phyloP scores from a whole-genome alignment of 768 basidiomycete species.

The Podaxis sp. region DNA sequence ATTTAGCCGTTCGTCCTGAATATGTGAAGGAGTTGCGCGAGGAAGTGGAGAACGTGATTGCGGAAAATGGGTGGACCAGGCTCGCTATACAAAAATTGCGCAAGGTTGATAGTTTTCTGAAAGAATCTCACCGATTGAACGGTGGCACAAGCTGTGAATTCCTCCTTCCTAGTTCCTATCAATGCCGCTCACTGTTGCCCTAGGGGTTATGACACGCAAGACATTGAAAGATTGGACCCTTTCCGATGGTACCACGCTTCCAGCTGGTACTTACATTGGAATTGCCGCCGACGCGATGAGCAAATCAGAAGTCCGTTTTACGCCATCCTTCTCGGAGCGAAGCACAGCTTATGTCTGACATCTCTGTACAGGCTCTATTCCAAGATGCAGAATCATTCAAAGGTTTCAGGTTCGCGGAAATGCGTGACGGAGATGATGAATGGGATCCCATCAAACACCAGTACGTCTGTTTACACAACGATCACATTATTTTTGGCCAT shows the following conservation, averaged over 20 bases:
- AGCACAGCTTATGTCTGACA: not conserved
- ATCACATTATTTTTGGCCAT: slow-evolving; percentile 38
- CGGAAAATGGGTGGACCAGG: slow-evolving; percentile 34
- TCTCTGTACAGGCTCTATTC: slow-evolving; percentile 21
- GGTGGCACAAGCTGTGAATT: slow-evolving; percentile 3
- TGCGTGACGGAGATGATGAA: slow-evolving; percentile 19
- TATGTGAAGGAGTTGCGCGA: slow-evolving; percentile 35
- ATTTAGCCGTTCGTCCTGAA: slow-evolving; percentile 34
- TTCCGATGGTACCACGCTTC: slow-evolving; percentile 37
- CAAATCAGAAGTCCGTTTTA: slow-evolving; percentile 11
- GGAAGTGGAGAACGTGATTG: slow-evolving; percentile 37
- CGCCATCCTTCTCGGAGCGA: not conserved
- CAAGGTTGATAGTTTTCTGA: slow-evolving; percentile 45
- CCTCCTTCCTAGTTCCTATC: not conserved
- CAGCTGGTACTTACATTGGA: slow-evolving; percentile 30
- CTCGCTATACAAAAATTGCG: slow-evolving; percentile 34
- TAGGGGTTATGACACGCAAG: slow-evolving; percentile 24
- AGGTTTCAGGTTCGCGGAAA: slow-evolving; percentile 32
- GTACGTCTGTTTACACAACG: slow-evolving; percentile 26
- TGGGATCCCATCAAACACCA: slow-evolving; percentile 27
- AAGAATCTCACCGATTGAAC: slow-evolving; percentile 30
- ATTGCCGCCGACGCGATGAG: slow-evolving; percentile 23
- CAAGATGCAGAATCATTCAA: slow-evolving; percentile 31
- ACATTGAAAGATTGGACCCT: slow-evolving; percentile 35
- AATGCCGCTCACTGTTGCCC: not conserved